Evolutionary conservation across 805 yeast species (phyloP), one percentile per base, ranked within the genome.

Genomic region (Candida nemodendra): DNA sequence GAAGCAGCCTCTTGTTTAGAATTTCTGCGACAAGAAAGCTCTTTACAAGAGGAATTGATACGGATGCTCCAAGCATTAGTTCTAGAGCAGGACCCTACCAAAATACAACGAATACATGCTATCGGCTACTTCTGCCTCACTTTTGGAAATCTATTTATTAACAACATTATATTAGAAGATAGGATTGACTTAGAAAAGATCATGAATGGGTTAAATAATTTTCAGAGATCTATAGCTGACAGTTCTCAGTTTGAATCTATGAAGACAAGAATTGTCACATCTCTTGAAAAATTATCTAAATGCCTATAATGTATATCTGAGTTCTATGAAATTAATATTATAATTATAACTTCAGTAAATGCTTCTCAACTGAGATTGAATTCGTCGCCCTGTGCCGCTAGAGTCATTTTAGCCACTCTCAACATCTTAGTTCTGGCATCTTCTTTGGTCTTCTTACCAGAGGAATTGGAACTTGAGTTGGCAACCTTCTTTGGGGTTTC

Each of bases 401-500:
- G 80, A 4, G 86, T 80, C 71, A 73, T 61, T 53, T 74, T 72
- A 8, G 96, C 96, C 72, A 80, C 65, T 45, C 87, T 70, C 53
- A 84, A 69, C 89, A 88, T 76, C 57, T 78, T 81, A 54, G 78
- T 79, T 57, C 77, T 78, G 1, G 85, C 79, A 58, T 81, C 83
- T 55, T 81, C 85, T 53, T 79, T 80, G 55, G 67, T 69, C 40
- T 67, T 62, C 48, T 69, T 71, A 30, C 54, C 54, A 17, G 53
- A 59, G n/a, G 55, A 62, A 16, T 61, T 61, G 14, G 65, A 59
- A 27, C 62, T 62, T 13, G 61, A 57, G 24, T 64, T 61, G 22
- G 90, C 88, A 56, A 84, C 69, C 50, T 76, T 78, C 67, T 84
- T 88, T 19, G 99, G 99, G 6, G 95, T 83, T 53, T 93, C 99